Base-by-base conservation (phyloP, 768 basidiomycete genomes). In the Suillus sp. region DNA sequence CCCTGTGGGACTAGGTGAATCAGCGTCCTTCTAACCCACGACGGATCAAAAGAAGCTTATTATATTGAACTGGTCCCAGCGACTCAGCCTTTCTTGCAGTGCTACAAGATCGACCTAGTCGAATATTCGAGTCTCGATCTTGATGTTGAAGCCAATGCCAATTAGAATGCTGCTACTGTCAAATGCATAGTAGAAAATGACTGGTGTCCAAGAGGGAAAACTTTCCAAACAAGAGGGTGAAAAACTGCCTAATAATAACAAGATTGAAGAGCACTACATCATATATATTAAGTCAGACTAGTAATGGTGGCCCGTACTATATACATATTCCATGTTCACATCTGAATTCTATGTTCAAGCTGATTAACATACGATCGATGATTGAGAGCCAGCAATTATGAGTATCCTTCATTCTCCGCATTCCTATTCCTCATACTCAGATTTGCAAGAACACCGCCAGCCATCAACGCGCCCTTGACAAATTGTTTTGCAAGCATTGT, bases 401-500 rank as follows among this genome's bases (percentile, higher is more conserved):
- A 53, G 10, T 6, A 34, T 11, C 18, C 51, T 53, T 14, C 22
- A 14, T 18, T 47, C 32, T 22, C 5, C 47, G n/a, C 47, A 48
- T 50, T 27, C 25, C 22, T 16, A 56, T 56, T 56, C 16, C 55
- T 35, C 0, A 22, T 14, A 18, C 9, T 56, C 25, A 56, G 22
- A 25, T 27, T 56, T 6, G 55, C 55, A 9, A 56, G 16, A 5
- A 56, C 37, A 20, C 37, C 25, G 1, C 55, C 55, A 18, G 55
- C 55, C 16, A 38, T 56, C 35, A 56, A 56, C 16, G 55, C 55
- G 16, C 55, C 55, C 25, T 38, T 56, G 37, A 56, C 55, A 4
- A 56, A 56, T 18, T 56, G 37, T 25, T 37, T 37, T 10, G 55
- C 55, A 25, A 56, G 37, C 35, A 18, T 3, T 10, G 37, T 37